phyloP scores from a whole-genome alignment of 2,329 filamentous ascomycete species.

The Claviceps spartinae region DNA sequence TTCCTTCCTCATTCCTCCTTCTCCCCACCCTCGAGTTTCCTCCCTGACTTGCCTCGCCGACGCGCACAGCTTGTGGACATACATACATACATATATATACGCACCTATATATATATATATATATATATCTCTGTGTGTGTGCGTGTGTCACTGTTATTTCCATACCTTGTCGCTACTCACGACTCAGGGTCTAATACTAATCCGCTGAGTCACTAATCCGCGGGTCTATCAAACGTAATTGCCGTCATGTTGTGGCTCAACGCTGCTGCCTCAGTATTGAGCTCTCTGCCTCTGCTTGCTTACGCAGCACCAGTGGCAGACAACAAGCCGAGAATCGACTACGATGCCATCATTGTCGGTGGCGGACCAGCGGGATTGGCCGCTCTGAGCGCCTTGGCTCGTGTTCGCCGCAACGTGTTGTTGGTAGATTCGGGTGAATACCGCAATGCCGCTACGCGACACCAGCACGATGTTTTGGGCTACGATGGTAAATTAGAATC shows the following conservation, averaged over 20 bases:
- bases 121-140: no score
- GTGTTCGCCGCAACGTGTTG: slow-evolving; percentile 39
- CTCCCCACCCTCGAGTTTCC: no score
- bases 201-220: no score
- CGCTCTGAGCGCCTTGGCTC: slow-evolving; percentile 42
- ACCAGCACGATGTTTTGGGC: slow-evolving; percentile 49
- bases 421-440: slow-evolving; percentile 46
- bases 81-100: no score
- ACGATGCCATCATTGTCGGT: slow-evolving; percentile 44
- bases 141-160: no score
- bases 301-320: slow-evolving; percentile 6
- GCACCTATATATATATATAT: no score
- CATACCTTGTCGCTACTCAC: no score
- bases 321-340: slow-evolving; percentile 15
- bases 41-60: no score
- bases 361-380: slow-evolving; percentile 43
- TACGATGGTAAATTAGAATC: slow-evolving; percentile 35
- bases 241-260: slow-evolving; percentile 8
- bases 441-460: slow-evolving; percentile 40
- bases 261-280: slow-evolving; percentile 4
- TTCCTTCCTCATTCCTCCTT: no score
- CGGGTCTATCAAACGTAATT: neutral
- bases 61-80: no score
- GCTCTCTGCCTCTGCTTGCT: slow-evolving; percentile 8
- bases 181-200: no score